Conservation (phyloP, 495 filamentous ascomycete species). For the Neurospora sp. region DNA sequence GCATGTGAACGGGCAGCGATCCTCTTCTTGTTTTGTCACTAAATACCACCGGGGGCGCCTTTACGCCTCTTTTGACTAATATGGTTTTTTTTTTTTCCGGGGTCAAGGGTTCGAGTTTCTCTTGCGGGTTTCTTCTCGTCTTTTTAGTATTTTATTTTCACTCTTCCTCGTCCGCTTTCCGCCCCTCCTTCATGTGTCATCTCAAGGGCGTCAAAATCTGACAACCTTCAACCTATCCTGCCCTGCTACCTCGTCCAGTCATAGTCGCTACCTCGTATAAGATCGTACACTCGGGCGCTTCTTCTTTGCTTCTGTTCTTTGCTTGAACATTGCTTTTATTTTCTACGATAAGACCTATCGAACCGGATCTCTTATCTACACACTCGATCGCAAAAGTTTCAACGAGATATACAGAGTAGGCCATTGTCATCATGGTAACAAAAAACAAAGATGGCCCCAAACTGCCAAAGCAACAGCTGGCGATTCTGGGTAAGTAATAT, state of each 20-base stretch:
- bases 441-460: conserved; percentile 27
- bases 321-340: background rate
- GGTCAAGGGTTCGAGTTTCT: background rate
- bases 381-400: background rate
- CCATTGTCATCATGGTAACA: conserved; percentile 20
- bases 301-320: background rate
- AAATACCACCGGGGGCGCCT: background rate
- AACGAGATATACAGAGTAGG: background rate
- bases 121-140: background rate
- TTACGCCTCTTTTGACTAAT: background rate
- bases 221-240: background rate
- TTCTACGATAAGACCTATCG: background rate
- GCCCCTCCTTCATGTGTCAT: background rate
- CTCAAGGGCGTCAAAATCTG: background rate
- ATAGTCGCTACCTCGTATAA: background rate
- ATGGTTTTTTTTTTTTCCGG: background rate
- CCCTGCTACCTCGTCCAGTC: background rate
- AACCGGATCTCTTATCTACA: background rate
- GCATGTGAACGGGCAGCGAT: background rate
- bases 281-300: background rate
- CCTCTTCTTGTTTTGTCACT: background rate
- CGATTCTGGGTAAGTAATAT: conserved; percentile 52
- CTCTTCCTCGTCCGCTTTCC: background rate
- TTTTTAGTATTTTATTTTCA: background rate
- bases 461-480: conserved; percentile 37